phyloP scores from a whole-genome alignment of 768 basidiomycete genomes.

The Suillus alpinus region DNA sequence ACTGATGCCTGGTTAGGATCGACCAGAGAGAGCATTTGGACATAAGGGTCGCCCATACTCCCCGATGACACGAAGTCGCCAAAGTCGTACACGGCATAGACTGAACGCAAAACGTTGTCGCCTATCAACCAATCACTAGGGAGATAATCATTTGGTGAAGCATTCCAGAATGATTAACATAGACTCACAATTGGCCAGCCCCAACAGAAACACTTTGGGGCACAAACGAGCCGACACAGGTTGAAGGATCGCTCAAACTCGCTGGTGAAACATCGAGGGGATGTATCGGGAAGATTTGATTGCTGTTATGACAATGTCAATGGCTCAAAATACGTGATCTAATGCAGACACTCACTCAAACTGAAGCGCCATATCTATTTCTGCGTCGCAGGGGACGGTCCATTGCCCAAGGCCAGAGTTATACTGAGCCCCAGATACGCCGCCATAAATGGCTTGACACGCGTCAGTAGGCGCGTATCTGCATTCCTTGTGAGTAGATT shows the following conservation, averaged over 20 bases:
- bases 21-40: conserved; percentile 69
- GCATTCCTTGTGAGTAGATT: conserved; percentile 9
- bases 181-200: conserved; percentile 62
- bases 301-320: conserved; percentile 37
- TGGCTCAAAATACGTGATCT: conserved; percentile 6
- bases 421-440: conserved; percentile 60
- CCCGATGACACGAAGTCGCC: conserved; percentile 70
- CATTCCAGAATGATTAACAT: not conserved
- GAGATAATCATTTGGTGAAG: conserved; percentile 6
- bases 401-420: conserved; percentile 55
- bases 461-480: conserved; percentile 71
- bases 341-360: conserved; percentile 52
- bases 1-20: conserved; percentile 67
- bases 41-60: conserved; percentile 71
- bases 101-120: conserved; percentile 78
- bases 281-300: conserved; percentile 74
- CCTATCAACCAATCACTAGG: conserved; percentile 79
- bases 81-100: conserved; percentile 83
- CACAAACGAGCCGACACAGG: conserved; percentile 75
- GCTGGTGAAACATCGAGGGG: conserved; percentile 70
- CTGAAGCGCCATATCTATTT: conserved; percentile 79
- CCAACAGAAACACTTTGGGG: conserved; percentile 59
- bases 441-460: conserved; percentile 67
- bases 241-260: conserved; percentile 40
- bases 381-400: conserved; percentile 69